Evolutionary conservation across 306 rosid genomes (phyloP).

Genomic region (Inga leiocalycina): DNA sequence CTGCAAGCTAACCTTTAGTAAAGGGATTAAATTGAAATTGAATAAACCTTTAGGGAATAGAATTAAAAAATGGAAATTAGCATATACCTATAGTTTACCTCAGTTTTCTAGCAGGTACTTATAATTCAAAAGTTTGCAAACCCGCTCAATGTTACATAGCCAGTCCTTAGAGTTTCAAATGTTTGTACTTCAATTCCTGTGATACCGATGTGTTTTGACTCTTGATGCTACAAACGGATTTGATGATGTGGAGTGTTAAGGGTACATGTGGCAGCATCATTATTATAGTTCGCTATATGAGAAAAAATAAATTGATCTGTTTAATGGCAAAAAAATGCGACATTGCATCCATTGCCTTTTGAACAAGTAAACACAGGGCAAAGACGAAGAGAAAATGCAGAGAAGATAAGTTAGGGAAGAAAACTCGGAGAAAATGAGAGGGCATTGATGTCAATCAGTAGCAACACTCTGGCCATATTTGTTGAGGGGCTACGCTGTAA

Average conservation of each 20-base stretch:
- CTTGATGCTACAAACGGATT: neutral
- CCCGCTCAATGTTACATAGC: neutral
- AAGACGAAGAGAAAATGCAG: neutral
- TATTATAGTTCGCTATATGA: neutral
- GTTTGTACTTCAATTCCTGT: neutral
- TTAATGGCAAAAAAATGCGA: neutral
- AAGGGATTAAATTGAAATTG: neutral
- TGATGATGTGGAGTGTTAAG: neutral
- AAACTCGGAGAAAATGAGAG: neutral
- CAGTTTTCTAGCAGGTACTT: neutral
- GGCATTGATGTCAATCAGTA: neutral
- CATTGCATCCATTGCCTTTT: neutral
- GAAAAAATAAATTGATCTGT: neutral
- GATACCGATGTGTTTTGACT: neutral
- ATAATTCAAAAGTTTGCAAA: neutral
- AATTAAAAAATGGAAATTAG: neutral
- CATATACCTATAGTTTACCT: neutral
- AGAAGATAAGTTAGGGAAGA: neutral
- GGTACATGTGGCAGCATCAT: neutral
- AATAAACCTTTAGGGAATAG: neutral
- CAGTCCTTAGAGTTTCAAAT: neutral
- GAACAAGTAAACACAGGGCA: neutral
- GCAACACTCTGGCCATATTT: neutral
- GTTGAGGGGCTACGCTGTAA: neutral
- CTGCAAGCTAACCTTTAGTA: neutral